Evolutionary conservation across 352 stramenopile genomes (phyloP).

Genomic region (Pythium vanterpoolii): DNA sequence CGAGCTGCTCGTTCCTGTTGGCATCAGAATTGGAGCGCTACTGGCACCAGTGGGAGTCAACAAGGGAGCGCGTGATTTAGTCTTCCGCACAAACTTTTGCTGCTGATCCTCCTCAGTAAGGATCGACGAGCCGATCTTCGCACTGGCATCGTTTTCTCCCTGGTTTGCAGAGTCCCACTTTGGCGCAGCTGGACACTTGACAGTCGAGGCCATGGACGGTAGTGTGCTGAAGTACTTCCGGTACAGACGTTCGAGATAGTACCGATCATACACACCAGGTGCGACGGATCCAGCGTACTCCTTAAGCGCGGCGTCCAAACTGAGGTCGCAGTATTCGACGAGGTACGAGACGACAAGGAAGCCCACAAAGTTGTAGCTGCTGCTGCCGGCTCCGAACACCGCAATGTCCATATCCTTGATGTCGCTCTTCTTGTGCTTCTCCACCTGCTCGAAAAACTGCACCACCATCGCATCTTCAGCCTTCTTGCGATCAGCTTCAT

Average conservation of each 20-base stretch:
- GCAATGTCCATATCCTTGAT: constrained; percentile 77
- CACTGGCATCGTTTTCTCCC: constrained; percentile 35
- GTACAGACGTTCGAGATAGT: constrained; percentile 73
- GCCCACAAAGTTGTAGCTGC: constrained; percentile 63
- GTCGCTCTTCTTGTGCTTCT: constrained; percentile 49
- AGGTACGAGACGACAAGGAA: constrained; percentile 70
- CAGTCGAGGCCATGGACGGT: constrained; percentile 37
- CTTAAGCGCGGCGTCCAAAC: constrained; percentile 58
- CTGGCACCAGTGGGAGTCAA: constrained; percentile 16
- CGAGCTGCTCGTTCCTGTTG: constrained; percentile 19
- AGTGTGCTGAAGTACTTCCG: constrained; percentile 79
- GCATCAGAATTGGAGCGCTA: constrained; percentile 22
- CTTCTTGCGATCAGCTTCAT: constrained; percentile 31
- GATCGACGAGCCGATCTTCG: constrained; percentile 49
- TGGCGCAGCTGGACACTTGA: constrained; percentile 50
- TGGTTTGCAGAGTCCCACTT: constrained; percentile 51
- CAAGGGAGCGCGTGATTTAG: constrained; percentile 16
- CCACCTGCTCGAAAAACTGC: constrained; percentile 57
- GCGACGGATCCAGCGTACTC: constrained; percentile 51
- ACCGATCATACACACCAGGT: constrained; percentile 62
- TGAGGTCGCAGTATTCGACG: constrained; percentile 61
- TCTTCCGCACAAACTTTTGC: constrained; percentile 53
- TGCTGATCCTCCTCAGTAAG: constrained; percentile 68
- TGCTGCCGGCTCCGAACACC: constrained; percentile 49
- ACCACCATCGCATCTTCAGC: constrained; percentile 51